These are phyloP conservation scores for Colletotrichum destructivum DNA, from an alignment of 2,329 filamentous ascomycete genomes.

Conservation along the genomic window DNA sequence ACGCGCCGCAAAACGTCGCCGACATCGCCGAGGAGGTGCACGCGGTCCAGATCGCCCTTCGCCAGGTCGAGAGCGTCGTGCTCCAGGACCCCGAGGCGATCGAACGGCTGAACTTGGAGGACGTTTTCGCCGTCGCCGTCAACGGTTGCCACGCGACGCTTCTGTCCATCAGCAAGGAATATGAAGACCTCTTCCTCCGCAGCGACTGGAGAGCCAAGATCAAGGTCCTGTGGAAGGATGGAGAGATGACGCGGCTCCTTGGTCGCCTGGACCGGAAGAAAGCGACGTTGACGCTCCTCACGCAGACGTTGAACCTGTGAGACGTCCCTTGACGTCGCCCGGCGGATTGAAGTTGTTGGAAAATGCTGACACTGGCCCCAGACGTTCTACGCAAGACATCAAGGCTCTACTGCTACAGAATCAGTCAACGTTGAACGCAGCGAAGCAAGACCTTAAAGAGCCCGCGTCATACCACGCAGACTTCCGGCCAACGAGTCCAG, in stretches of 20 bases:
- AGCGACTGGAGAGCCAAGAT: constrained; percentile 34
- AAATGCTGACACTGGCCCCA: neutral
- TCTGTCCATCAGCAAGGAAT: constrained; percentile 33
- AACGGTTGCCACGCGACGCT: constrained; percentile 39
- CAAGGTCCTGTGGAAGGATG: constrained; percentile 33
- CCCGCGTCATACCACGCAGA: neutral
- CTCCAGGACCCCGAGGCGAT: constrained; percentile 30
- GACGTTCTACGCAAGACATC: constrained; percentile 38
- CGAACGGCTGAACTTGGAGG: constrained; percentile 29
- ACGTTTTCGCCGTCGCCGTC: constrained; percentile 35
- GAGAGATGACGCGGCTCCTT: constrained; percentile 31
- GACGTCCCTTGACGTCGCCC: neutral
- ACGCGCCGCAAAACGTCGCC: constrained; percentile 31
- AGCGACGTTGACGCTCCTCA: constrained; percentile 33
- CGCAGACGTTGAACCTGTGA: constrained; percentile 38
- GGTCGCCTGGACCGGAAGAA: constrained; percentile 36
- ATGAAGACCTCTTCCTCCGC: constrained; percentile 27
- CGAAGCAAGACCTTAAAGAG: constrained; percentile 25
- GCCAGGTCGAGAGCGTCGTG: constrained; percentile 36
- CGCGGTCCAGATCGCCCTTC: constrained; percentile 32
- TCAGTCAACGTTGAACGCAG: constrained; percentile 26
- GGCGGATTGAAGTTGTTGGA: no score
- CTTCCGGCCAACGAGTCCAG: neutral
- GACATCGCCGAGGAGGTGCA: constrained; percentile 40
- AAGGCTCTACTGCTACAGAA: constrained; percentile 19